A percentile compares a stretch with the other conserved stretches of the same genome.
Conservation (phyloP, 108 stramenopile species). For the Cyclotella sp. region DNA sequence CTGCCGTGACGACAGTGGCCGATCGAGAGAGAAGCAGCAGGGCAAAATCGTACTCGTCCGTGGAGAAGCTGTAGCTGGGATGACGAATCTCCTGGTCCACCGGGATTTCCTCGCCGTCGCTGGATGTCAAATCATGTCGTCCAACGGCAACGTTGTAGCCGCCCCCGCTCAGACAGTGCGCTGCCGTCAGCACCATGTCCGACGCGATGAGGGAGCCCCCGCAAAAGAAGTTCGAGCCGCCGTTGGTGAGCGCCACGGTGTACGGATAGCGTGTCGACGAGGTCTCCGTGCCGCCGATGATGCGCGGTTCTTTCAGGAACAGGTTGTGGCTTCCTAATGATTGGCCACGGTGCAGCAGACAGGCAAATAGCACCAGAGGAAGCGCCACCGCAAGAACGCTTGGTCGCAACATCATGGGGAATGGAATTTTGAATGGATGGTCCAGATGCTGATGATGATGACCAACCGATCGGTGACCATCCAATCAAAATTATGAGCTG, state of each 20-base stretch:
- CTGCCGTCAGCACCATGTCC: slow-evolving; percentile 30
- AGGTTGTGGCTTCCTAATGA: not conserved
- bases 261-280: not conserved
- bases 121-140: not conserved
- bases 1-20: not conserved
- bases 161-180: slow-evolving; percentile 15
- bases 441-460: no score
- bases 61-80: slow-evolving; percentile 38
- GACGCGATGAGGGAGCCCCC: slow-evolving; percentile 32
- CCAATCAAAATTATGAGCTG: no score
- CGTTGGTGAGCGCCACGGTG: slow-evolving; percentile 11
- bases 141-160: slow-evolving; percentile 2
- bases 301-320: not conserved
- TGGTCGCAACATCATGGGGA: no score
- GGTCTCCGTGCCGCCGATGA: not conserved
- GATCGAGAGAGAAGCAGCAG: slow-evolving; percentile 32
- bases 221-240: slow-evolving; percentile 14
- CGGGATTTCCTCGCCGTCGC: not conserved
- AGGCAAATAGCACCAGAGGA: no score
- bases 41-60: slow-evolving; percentile 49
- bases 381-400: no score
- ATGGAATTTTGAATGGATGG: no score
- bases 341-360: no score
- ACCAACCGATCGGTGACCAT: no score
- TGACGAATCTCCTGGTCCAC: slow-evolving; percentile 18